Evolutionary conservation across 371 early-diverging fungal genomes (phyloP), one percentile per base, ranked within the genome.

Genomic region (Mortierella sp.): DNA sequence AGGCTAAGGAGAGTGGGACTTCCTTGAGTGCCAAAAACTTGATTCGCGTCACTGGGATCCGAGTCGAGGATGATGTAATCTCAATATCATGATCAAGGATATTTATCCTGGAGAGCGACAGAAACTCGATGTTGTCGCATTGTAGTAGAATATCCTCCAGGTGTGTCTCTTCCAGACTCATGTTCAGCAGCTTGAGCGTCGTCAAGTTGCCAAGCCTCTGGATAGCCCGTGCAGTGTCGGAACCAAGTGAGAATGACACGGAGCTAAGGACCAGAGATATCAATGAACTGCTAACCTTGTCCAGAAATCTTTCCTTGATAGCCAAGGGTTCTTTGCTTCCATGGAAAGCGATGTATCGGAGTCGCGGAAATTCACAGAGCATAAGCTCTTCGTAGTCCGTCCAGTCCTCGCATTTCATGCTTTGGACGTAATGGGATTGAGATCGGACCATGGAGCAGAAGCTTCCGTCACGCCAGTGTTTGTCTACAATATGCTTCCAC

Each of bases 401-500:
- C 55, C 54, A 50, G 41, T 61, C 61, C 11, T 70, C 61, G 52
- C 78, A 76, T 19, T 56, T 70, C 26, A 76, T 49, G n/a, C 65
- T 70, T 23, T 65, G 65, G n/a, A 76, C 56, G 24, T 60, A 70
- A 14, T 60, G 61, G 4, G 78, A 56, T 9, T 58, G 61, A 2
- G 50, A 44, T 19, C 31, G 42, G 6, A 70, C 57, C 3, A 62
- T 44, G 27, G 61, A 15, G 27, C 65, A 65, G 56, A 76, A 76
- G 7, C 51, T 24, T 3, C 61, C 52, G 32, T 65, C 46, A n/a
- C 52, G 60, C 78, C 78, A 76, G 44, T 76, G 52, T 39, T 64
- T 69, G 43, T 76, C 78, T 32, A 52, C 66, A 17, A 76, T 58
- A 32, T 76, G 70, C 23, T 62, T 56, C 78, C 78, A 76, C 4